phyloP scores from a whole-genome alignment of 2,329 filamentous ascomycete genomes.

The Pestalotiopsis sp. region DNA sequence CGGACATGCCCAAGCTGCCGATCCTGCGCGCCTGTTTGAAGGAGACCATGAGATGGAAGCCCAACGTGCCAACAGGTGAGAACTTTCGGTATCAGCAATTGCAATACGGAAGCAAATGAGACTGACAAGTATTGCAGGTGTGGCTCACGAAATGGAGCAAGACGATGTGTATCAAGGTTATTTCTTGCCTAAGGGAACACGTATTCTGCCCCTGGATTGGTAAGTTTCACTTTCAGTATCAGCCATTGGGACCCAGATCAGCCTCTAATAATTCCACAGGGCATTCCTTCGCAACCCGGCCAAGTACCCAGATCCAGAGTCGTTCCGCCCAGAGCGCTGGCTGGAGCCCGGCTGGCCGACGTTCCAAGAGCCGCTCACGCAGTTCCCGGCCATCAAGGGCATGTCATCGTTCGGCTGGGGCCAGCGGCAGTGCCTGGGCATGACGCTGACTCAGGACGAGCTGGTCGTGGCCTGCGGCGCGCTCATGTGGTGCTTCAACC shows the following conservation, averaged over 20 bases:
- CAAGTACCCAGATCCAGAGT: slow-evolving; percentile 51
- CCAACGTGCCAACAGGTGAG: slow-evolving; percentile 44
- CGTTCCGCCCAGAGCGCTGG: slow-evolving; percentile 58
- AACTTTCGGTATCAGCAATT: background rate
- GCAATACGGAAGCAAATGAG: background rate
- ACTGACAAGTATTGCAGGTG: slow-evolving; percentile 32
- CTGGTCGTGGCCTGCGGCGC: slow-evolving; percentile 52
- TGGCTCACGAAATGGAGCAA: slow-evolving; percentile 53
- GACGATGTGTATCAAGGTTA: slow-evolving; percentile 53
- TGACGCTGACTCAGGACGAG: slow-evolving; percentile 43
- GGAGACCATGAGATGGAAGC: slow-evolving; percentile 46
- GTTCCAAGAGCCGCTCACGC: slow-evolving; percentile 51
- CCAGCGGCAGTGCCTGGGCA: slow-evolving; percentile 43
- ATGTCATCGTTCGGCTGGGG: slow-evolving; percentile 58
- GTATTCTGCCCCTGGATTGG: slow-evolving; percentile 44
- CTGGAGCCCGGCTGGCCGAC: slow-evolving; percentile 52
- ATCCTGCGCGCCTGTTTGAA: slow-evolving; percentile 49
- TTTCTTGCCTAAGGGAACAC: slow-evolving; percentile 50
- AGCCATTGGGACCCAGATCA: background rate
- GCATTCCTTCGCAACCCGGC: slow-evolving; percentile 54
- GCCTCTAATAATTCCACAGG: slow-evolving; percentile 30
- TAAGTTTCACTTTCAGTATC: slow-evolving; percentile 18
- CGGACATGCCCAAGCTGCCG: slow-evolving; percentile 43
- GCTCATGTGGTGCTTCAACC: slow-evolving; percentile 45
- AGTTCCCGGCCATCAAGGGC: slow-evolving; percentile 55